Evolutionary conservation across 768 basidiomycete species (phyloP).

Genomic region (Tricholoma sp.): DNA sequence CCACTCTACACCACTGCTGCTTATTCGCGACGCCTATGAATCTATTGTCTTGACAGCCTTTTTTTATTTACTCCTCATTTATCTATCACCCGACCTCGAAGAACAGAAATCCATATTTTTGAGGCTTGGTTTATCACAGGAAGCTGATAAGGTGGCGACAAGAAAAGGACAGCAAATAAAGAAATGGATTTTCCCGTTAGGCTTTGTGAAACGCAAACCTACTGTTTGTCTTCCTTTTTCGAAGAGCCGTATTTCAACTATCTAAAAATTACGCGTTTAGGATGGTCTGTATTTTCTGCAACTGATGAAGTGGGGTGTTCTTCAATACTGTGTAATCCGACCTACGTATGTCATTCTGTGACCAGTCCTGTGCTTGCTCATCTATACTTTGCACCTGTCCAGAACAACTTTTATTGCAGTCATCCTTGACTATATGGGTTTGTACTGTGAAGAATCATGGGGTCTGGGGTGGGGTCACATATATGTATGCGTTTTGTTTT

Average conservation of each 20-base stretch:
- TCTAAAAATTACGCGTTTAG: slow-evolving; percentile 24
- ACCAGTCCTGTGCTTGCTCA: neutral
- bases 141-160: slow-evolving; percentile 39
- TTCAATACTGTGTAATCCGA: slow-evolving; percentile 68
- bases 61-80: slow-evolving; percentile 72
- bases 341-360: slow-evolving; percentile 42
- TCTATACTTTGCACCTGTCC: neutral
- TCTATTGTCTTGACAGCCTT: slow-evolving; percentile 71
- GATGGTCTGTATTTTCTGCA: slow-evolving; percentile 68
- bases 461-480: slow-evolving; percentile 63
- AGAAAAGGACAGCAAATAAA: slow-evolving; percentile 39
- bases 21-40: slow-evolving; percentile 73
- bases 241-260: neutral
- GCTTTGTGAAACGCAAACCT: slow-evolving; percentile 59
- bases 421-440: slow-evolving; percentile 53
- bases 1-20: slow-evolving; percentile 62
- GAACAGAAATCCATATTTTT: slow-evolving; percentile 59
- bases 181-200: slow-evolving; percentile 70
- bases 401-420: slow-evolving; percentile 60
- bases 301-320: slow-evolving; percentile 71
- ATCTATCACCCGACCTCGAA: slow-evolving; percentile 57
- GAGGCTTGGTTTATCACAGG: slow-evolving; percentile 52
- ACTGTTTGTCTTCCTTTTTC: slow-evolving; percentile 29
- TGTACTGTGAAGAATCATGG: slow-evolving; percentile 76
- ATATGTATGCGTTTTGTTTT: slow-evolving; percentile 39